Evolutionary conservation across 805 yeast species (phyloP), one percentile per base, ranked within the genome.

Genomic region (Barnettozyma siamensis): DNA sequence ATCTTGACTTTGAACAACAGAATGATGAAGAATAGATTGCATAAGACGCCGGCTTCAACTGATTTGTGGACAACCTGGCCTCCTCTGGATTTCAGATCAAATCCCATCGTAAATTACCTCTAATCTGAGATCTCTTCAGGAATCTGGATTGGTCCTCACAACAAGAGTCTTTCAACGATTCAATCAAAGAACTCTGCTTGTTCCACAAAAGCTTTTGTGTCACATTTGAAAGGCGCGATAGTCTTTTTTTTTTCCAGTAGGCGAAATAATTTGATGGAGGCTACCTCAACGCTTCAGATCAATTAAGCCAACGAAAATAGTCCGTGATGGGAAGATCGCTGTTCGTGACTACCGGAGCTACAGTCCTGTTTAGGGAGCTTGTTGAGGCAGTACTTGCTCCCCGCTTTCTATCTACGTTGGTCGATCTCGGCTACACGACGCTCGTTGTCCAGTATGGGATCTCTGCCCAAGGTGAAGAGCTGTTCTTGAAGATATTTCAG

Each of bases 331-430:
- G n/a, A 12, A 39, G 41, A 23, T 43, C 57, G 0, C 37, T 64
- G 2, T 64, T 89, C 27, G 81, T 89, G 5, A 82, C 94, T 0
- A 83, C 94, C 4, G 98, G 98, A 1, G 97, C 96, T 2, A 89
- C 97, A 0, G 89, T 84, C 17, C 83, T 95, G 0, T 91, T 91
- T 57, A 69, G 71, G 10, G 63, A 56, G 15, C 71, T 91, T 13
- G 60, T 91, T 1, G 59, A 59, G n/a, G 57, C 67, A 8, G 60
- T 76, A 0, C 48, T 78, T 7, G 42, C 57, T 7, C 40, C 46
- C 0, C 40, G 51, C 2, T 72, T 80, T 28, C 47, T 75, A 0
- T 33, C 52, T 0, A 41, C 50, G 7, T 49, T 82, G n/a, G n/a
- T 35, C 1, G 42, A 49, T 0, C 43, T 52, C 0, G 74, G 74